Conservation (phyloP, 176 grass and related monocot genomes). For the Phyllostachys edulis region DNA sequence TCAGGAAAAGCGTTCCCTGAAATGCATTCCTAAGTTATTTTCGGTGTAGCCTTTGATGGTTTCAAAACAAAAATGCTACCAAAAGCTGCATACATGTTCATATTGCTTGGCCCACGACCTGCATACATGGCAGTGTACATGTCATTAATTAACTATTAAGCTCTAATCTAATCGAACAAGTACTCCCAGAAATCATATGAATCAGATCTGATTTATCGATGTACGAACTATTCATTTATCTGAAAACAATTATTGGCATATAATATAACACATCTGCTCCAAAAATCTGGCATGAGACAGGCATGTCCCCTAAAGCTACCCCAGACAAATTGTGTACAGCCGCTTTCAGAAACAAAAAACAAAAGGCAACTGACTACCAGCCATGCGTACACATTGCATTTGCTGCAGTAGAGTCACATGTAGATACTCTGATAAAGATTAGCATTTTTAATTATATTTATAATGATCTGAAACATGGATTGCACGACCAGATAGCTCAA, state of each 20-base stretch:
- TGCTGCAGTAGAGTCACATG: not conserved
- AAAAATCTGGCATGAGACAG: slow-evolving; percentile 4
- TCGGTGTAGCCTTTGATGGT: not conserved
- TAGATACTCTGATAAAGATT: not conserved
- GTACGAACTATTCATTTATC: not conserved
- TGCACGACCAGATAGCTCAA: not conserved
- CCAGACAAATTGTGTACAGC: not conserved
- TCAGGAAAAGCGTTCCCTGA: slow-evolving; percentile 8
- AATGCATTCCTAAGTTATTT: not conserved
- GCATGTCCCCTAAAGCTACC: slow-evolving; percentile 6
- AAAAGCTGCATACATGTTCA: not conserved
- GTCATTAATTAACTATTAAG: not conserved
- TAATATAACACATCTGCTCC: not conserved
- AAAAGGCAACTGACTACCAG: not conserved
- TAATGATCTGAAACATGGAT: not conserved
- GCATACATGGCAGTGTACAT: not conserved
- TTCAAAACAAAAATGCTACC: slow-evolving; percentile 11
- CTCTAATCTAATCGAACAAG: not conserved
- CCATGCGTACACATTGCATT: not conserved
- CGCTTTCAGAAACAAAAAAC: not conserved
- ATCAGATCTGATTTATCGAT: not conserved
- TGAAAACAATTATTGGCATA: not conserved
- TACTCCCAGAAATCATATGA: not conserved
- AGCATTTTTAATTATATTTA: not conserved
- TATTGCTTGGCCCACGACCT: not conserved